Evolutionary conservation across 139 green algal genomes (phyloP).

Genomic region (Coelastrella sp.): DNA sequence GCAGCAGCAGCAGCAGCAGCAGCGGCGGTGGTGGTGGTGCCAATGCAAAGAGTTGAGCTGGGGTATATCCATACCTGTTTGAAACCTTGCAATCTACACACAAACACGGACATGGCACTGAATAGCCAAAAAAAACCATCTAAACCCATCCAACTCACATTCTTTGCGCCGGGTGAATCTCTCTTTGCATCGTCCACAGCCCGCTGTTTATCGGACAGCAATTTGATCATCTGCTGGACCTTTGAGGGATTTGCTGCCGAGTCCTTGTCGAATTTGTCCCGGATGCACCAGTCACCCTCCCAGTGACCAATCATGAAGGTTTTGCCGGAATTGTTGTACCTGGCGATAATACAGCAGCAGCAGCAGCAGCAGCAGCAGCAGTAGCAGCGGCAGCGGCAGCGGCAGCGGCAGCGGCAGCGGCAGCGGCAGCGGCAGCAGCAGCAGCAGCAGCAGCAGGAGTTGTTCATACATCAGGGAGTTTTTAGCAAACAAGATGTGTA

Average conservation of each 20-base stretch:
- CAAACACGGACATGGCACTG: neutral
- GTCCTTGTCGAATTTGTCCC: slow-evolving; percentile 19
- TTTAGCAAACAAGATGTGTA: no score
- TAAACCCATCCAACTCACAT: neutral
- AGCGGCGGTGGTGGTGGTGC: neutral
- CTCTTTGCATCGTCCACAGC: slow-evolving; percentile 30
- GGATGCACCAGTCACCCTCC: slow-evolving; percentile 39
- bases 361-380: neutral
- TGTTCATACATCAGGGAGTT: no score
- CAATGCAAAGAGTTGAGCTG: no score
- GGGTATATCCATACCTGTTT: neutral
- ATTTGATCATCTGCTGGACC: slow-evolving; percentile 34
- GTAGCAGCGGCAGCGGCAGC: neutral
- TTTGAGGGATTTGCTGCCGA: slow-evolving; percentile 32
- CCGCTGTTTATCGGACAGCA: slow-evolving; percentile 44
- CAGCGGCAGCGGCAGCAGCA: neutral
- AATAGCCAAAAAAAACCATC: neutral
- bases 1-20: slow-evolving; percentile 4
- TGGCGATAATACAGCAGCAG: neutral
- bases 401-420: neutral
- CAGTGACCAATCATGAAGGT: slow-evolving; percentile 36
- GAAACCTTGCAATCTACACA: neutral
- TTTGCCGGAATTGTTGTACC: slow-evolving; percentile 36
- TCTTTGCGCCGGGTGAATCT: neutral
- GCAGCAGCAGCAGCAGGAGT: neutral